These are phyloP conservation scores for Tulasnella calospora DNA, from an alignment of 768 basidiomycete species.

Conservation along the genomic window DNA sequence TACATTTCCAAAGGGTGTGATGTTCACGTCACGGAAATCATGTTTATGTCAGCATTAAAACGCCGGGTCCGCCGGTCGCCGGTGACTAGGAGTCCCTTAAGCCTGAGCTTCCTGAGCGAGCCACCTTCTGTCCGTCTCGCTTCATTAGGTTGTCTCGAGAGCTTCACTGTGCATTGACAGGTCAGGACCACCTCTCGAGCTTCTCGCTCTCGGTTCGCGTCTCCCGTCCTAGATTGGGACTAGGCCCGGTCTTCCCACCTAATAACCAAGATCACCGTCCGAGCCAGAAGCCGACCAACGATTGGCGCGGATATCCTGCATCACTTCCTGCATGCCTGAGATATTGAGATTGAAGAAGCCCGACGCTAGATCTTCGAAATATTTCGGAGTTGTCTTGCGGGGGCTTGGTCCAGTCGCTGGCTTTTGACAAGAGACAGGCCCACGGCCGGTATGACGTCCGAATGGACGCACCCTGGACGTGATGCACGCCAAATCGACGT, in stretches of 20 bases:
- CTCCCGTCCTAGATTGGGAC: constrained; percentile 1
- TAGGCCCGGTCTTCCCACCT: background rate
- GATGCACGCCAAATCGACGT: background rate
- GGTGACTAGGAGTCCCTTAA: background rate
- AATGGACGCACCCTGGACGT: background rate
- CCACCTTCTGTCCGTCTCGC: background rate
- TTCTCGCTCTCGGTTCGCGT: background rate
- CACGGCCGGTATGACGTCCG: constrained; percentile 2
- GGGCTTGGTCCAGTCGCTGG: background rate
- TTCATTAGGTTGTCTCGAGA: background rate
- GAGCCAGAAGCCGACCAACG: background rate
- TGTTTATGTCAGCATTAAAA: background rate
- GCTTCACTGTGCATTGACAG: background rate
- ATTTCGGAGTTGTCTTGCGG: constrained; percentile 3
- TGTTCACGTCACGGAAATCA: background rate
- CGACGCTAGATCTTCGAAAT: constrained; percentile 13
- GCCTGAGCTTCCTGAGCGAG: background rate
- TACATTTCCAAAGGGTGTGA: background rate
- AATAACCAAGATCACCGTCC: background rate
- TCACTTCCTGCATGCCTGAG: background rate
- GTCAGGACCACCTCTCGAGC: background rate
- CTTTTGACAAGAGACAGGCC: background rate
- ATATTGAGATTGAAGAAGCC: constrained; percentile 5
- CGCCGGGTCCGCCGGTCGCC: background rate
- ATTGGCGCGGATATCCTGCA: constrained; percentile 1